These are phyloP conservation scores for Hypsizygus ulmarius DNA, from an alignment of 1,284 basidiomycete genomes.

Conservation along the genomic window DNA sequence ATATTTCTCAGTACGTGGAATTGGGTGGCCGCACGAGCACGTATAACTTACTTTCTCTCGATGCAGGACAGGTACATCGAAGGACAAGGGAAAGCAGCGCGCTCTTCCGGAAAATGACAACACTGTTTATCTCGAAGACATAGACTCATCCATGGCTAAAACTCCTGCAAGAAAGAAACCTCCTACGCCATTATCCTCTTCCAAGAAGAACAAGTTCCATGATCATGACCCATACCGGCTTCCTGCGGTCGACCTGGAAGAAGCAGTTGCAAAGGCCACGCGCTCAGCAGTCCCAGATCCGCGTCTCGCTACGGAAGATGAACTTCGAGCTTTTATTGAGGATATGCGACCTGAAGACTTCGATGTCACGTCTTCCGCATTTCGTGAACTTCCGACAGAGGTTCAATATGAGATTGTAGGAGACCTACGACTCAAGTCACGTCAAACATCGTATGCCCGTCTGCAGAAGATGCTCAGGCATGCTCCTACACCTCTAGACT, in stretches of 20 bases:
- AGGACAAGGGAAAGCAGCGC: conserved; percentile 40
- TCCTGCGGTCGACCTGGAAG: conserved; percentile 70
- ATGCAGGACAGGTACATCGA: conserved; percentile 23
- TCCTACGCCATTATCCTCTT: conserved; percentile 36
- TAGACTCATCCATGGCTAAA: conserved; percentile 56
- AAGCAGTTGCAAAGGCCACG: conserved; percentile 56
- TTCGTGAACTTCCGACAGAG: conserved; percentile 91
- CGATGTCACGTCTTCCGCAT: conserved; percentile 85
- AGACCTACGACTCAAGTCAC: conserved; percentile 89
- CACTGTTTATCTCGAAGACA: conserved; percentile 84
- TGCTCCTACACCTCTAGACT: conserved; percentile 87
- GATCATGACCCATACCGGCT: conserved; percentile 85
- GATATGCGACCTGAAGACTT: conserved; percentile 92
- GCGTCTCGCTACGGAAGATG: conserved; percentile 90
- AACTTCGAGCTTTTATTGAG: conserved; percentile 87
- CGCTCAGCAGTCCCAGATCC: conserved; percentile 72
- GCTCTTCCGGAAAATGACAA: conserved; percentile 56
- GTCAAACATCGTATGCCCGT: conserved; percentile 91
- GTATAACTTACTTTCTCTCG: not conserved
- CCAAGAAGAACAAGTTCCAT: conserved; percentile 62
- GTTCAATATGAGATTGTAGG: conserved; percentile 99
- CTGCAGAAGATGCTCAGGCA: conserved; percentile 87
- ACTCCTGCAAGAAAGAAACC: conserved; percentile 47
- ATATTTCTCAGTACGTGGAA: conserved; percentile 4
- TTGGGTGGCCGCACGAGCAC: not conserved